Percentiles rank a stretch among this genome's conserved stretches.
Conservation (phyloP, 805 yeast species). For the Starmerella geochares region DNA sequence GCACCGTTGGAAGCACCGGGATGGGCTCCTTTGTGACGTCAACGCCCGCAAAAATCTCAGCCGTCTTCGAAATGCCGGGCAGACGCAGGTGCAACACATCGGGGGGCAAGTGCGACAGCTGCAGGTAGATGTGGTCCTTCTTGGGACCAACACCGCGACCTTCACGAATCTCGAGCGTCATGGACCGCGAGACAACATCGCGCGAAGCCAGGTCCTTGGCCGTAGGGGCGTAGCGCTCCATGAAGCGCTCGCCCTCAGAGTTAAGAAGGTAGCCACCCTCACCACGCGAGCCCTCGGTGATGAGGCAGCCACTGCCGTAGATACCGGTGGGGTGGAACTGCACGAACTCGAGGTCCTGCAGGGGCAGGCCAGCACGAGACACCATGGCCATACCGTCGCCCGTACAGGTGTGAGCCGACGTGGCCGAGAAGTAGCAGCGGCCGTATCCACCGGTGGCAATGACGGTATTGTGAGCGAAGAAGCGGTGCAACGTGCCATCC, state of each 20-base stretch:
- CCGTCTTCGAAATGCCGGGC: constrained; percentile 99
- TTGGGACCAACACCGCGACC: constrained; percentile 98
- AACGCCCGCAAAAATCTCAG: constrained; percentile 96
- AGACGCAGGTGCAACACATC: constrained; percentile 85
- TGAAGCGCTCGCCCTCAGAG: constrained; percentile 97
- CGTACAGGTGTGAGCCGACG: constrained; percentile 98
- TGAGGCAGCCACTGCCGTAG: constrained; percentile 96
- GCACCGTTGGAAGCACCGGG: constrained; percentile 96
- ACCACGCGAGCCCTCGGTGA: constrained; percentile 99
- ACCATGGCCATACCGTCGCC: constrained; percentile 99
- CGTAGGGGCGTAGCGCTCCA: constrained; percentile 98
- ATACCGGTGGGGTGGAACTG: constrained; percentile 99
- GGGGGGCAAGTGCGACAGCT: constrained; percentile 88
- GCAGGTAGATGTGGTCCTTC: constrained; percentile 91
- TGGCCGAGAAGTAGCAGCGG: constrained; percentile 95
- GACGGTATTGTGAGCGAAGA: constrained; percentile 91
- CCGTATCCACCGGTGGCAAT: constrained; percentile 99
- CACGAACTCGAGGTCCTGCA: constrained; percentile 93
- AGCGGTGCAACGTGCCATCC: constrained; percentile 96
- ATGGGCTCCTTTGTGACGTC: constrained; percentile 99
- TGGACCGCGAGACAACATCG: constrained; percentile 96
- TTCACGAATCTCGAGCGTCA: constrained; percentile 95
- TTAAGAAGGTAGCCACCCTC: constrained; percentile 97
- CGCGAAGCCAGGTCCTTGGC: constrained; percentile 98
- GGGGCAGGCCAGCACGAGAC: constrained; percentile 93